Evolutionary conservation across 768 basidiomycete species (phyloP).

Genomic region (Rhodotorula babjevae): DNA sequence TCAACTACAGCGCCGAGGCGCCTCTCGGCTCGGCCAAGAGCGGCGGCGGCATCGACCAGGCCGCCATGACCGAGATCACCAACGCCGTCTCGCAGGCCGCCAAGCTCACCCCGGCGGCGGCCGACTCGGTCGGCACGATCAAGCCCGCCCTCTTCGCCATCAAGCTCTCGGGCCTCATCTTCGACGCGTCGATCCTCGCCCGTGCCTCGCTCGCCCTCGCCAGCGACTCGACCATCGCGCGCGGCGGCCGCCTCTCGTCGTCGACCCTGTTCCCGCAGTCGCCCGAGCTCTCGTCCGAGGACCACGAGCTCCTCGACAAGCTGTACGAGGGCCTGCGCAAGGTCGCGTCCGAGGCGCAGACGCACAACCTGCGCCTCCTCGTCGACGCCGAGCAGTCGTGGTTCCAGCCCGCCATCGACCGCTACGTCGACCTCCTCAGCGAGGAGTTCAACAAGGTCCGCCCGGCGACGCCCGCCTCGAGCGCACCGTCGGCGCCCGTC

Average conservation of each 20-base stretch:
- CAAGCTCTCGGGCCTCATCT: constrained; percentile 39
- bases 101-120: constrained; percentile 11
- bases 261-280: constrained; percentile 27
- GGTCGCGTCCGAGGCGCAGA: constrained; percentile 34
- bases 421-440: constrained; percentile 37
- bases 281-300: constrained; percentile 30
- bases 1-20: constrained; percentile 42
- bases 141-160: constrained; percentile 41
- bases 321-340: constrained; percentile 38
- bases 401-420: constrained; percentile 44
- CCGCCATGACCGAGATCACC: constrained; percentile 25
- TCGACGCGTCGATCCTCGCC: constrained; percentile 29
- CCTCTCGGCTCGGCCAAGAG: constrained; percentile 13
- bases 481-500: constrained; percentile 8
- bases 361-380: constrained; percentile 39
- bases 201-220: constrained; percentile 32
- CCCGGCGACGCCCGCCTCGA: background rate
- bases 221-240: background rate
- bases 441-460: constrained; percentile 42
- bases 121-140: background rate
- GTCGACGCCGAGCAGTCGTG: constrained; percentile 45
- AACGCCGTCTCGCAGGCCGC: constrained; percentile 28
- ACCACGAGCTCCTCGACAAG: constrained; percentile 34
- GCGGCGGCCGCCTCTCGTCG: constrained; percentile 16
- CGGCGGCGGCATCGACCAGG: constrained; percentile 22